Conservation (phyloP, 2,329 filamentous ascomycete genomes). For the Tolypocladium paradoxum region DNA sequence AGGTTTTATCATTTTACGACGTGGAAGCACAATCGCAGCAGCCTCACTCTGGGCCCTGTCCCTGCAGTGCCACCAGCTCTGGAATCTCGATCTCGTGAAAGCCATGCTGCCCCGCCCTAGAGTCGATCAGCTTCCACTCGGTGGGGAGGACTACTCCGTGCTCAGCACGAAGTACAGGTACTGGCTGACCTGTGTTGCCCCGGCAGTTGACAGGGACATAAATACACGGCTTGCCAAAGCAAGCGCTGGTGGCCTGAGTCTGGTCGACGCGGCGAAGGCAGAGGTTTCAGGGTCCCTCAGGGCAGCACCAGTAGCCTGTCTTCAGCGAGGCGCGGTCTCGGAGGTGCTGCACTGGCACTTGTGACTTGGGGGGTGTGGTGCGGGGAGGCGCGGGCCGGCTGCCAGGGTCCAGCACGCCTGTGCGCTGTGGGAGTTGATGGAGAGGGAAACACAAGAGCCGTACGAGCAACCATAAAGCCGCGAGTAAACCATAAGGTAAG, state of each 20-base stretch:
- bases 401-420: neutral
- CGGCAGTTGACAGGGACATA: neutral
- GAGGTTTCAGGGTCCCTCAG: neutral
- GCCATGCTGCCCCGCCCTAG: neutral
- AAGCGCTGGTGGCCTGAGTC: neutral
- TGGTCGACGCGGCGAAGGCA: neutral
- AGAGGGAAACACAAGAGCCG: neutral
- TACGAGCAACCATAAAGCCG: neutral
- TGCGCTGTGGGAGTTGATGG: neutral
- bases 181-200: neutral
- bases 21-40: neutral
- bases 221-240: neutral
- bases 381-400: neutral
- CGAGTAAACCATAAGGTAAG: too few species aligned
- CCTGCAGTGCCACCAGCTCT: neutral
- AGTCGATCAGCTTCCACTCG: neutral
- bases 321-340: neutral
- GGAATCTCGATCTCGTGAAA: neutral
- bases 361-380: neutral
- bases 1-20: neutral
- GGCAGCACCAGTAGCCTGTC: neutral
- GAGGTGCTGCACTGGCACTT: neutral
- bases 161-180: neutral
- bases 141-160: neutral
- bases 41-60: neutral